Evolutionary conservation across 108 stramenopile species (phyloP).

Genomic region (Cylindrotheca fusiformis): DNA sequence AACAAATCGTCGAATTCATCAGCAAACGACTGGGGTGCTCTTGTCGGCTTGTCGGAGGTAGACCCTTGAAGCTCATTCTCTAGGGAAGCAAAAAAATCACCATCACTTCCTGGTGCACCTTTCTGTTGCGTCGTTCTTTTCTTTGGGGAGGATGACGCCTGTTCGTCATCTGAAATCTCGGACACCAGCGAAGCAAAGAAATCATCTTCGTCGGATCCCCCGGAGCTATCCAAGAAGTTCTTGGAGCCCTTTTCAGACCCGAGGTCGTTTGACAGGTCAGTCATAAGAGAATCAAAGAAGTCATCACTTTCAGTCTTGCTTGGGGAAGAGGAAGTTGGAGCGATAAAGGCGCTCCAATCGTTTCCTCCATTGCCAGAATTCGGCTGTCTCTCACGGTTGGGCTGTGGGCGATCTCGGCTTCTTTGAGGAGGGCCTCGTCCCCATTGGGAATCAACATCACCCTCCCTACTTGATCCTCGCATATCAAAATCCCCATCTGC

Average conservation of each 20-base stretch:
- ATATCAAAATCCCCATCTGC: constrained; percentile 20
- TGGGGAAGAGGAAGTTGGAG: constrained; percentile 15
- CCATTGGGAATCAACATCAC: constrained; percentile 55
- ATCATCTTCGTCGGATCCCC: constrained; percentile 29
- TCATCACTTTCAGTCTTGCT: constrained; percentile 49
- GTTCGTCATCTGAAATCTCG: constrained; percentile 15
- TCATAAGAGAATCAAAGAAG: constrained; percentile 74
- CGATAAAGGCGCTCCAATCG: constrained; percentile 55
- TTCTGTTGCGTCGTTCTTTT: neutral
- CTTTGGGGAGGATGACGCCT: neutral
- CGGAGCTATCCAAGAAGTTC: neutral
- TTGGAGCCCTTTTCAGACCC: constrained; percentile 9
- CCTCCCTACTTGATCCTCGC: constrained; percentile 13
- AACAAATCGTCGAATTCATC: too few species aligned
- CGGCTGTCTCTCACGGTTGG: constrained; percentile 7
- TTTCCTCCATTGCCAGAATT: constrained; percentile 32
- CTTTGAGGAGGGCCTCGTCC: constrained; percentile 24
- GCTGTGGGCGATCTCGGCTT: constrained; percentile 23
- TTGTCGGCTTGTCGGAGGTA: too few species aligned
- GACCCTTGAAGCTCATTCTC: neutral
- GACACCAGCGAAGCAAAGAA: constrained; percentile 31
- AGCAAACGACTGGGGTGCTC: too few species aligned
- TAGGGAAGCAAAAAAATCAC: constrained; percentile 11
- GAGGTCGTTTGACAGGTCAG: constrained; percentile 62
- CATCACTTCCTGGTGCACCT: neutral